Evolutionary conservation across 78 protist species (phyloP), one percentile per base, ranked within the genome.

Genomic region (Ministeria vibrans): DNA sequence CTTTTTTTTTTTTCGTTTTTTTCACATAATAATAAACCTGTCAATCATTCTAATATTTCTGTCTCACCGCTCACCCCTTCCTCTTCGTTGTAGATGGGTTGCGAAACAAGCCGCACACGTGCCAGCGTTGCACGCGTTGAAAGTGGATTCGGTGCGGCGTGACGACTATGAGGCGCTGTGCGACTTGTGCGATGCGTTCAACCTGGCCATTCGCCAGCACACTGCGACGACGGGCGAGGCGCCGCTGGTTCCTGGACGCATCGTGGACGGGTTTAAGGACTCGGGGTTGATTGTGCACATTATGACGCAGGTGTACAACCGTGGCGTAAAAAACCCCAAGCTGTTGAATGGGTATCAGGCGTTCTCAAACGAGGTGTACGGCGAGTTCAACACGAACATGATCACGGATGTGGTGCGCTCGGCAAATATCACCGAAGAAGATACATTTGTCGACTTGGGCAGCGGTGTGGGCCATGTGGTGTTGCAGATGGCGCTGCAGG

Each of bases 401-500:
- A 66, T 66, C 2, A 3, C 4, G 51, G 43, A 41, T 18, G n/a
- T 66, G 32, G 46, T 66, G 20, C 34, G 22, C 49, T 22, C 34
- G 49, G 7, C 23, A 3, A 3, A 13, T 6, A 15, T 66, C 30
- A 6, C 18, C 20, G 28, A 4, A 0, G 73, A 66, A 25, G 46
- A 66, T 46, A 66, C 27, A 0, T 66, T 66, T 18, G 25, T 66
- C 3, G 73, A 66, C 28, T 46, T 66, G 34, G 73, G 73, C 46
- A 20, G 32, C 28, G 73, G 73, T 1, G 73, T 66, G 5, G 73
- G 73, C n/a, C 73, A 66, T 23, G 73, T 41, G 2, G 73, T 66
- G 73, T n/a, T 66, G 73, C 73, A 66, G 46, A 46, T 66, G 73
- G 73, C 73, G 30, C 30, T 3, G 32, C 38, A 66, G 46, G 46